Conservation (phyloP, 2,329 filamentous ascomycete genomes). For the Colletotrichum sidae region DNA sequence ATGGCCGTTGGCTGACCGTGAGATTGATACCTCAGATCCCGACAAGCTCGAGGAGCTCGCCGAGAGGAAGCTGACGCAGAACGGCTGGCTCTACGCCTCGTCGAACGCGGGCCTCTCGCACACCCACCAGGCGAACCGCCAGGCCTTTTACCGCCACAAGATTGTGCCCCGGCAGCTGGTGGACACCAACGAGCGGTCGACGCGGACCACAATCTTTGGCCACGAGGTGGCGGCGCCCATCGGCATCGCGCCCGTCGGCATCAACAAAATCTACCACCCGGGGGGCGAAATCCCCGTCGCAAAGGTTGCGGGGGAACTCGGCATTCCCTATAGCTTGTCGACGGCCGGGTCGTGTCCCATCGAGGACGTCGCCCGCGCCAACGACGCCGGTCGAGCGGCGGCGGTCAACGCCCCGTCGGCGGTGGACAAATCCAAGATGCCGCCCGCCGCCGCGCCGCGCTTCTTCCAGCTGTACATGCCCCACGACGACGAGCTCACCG, state of each 20-base stretch:
- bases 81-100: conserved; percentile 70
- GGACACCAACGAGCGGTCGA: conserved; percentile 68
- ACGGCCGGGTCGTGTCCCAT: conserved; percentile 68
- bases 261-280: conserved; percentile 74
- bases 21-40: conserved; percentile 54
- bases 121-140: conserved; percentile 67
- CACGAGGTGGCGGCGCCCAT: conserved; percentile 70
- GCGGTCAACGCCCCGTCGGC: conserved; percentile 5
- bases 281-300: conserved; percentile 69
- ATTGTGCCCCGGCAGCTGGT: conserved; percentile 72
- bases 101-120: conserved; percentile 67
- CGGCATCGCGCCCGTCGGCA: conserved; percentile 73
- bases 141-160: conserved; percentile 73
- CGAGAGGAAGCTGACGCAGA: conserved; percentile 64
- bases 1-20: not conserved
- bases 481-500: conserved; percentile 69
- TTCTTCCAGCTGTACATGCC: conserved; percentile 76
- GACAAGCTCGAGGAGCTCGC: conserved; percentile 69
- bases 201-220: conserved; percentile 68
- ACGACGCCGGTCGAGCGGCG: conserved; percentile 49
- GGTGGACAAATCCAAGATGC: conserved; percentile 22
- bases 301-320: conserved; percentile 68
- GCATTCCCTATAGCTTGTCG: conserved; percentile 69
- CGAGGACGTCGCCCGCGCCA: conserved; percentile 67
- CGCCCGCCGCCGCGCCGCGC: conserved; percentile 49